A percentile compares a stretch with the other conserved stretches of the same genome.
Evolutionary conservation across 192 early-diverging fungal genomes (phyloP).

Genomic region (Entomortierella parvispora): DNA sequence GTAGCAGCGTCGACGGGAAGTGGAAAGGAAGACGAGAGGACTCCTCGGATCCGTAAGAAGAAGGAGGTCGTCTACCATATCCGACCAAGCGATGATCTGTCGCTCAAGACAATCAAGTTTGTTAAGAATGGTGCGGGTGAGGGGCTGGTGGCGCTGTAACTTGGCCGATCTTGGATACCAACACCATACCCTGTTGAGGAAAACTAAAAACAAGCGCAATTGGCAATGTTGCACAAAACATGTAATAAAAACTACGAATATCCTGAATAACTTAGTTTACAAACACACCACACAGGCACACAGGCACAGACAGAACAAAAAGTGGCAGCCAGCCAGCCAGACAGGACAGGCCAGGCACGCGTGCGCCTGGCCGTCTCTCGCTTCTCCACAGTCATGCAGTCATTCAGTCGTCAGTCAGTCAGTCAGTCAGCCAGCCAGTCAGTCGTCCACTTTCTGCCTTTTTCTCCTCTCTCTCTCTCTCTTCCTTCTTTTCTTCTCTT

Average conservation of each 20-base stretch:
- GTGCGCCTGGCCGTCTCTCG: too few relatives aligned
- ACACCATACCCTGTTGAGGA: too few relatives aligned
- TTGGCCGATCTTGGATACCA: too few relatives aligned
- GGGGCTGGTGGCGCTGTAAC: slow-evolving; percentile 30
- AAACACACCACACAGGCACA: too few relatives aligned
- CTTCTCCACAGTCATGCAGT: background rate
- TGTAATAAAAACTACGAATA: too few relatives aligned
- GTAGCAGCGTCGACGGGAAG: background rate
- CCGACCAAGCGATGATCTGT: slow-evolving; percentile 44
- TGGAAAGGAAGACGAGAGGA: background rate
- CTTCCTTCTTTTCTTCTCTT: slow-evolving; percentile 3
- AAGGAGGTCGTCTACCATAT: slow-evolving; percentile 40
- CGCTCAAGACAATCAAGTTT: slow-evolving; percentile 49
- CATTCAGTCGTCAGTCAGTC: too few relatives aligned
- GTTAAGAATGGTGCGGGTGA: slow-evolving; percentile 38
- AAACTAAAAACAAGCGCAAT: background rate
- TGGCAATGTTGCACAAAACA: too few relatives aligned
- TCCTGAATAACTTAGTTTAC: too few relatives aligned
- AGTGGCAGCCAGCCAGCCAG: too few relatives aligned
- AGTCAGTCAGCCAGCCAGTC: too few relatives aligned
- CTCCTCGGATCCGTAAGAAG: slow-evolving; percentile 13
- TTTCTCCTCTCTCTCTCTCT: background rate
- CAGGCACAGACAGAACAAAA: too few relatives aligned
- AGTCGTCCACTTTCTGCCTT: background rate
- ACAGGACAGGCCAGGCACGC: too few relatives aligned